Conservation (phyloP, 1,284 basidiomycete genomes). For the Cutaneotrichosporon sp. region DNA sequence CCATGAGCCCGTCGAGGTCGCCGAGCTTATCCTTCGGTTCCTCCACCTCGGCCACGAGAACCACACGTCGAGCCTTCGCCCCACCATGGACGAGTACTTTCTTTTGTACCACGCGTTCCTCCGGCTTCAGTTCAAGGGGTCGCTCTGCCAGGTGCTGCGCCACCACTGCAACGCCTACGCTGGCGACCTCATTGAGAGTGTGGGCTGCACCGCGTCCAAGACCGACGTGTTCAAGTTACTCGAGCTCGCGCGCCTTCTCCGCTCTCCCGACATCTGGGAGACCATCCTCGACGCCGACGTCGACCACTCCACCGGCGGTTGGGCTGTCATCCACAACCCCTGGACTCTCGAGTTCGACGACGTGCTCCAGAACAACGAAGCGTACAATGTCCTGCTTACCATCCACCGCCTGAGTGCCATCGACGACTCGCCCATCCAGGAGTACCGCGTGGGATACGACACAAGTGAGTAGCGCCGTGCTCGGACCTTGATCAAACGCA, state of each 20-base stretch:
- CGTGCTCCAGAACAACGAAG: neutral
- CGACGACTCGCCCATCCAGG: neutral
- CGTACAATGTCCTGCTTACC: neutral
- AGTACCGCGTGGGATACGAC: conserved; percentile 2
- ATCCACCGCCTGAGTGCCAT: neutral
- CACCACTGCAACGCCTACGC: neutral
- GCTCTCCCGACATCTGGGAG: neutral
- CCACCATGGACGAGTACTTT: neutral
- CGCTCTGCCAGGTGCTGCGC: neutral
- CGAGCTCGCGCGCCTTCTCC: neutral
- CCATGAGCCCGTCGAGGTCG: neutral
- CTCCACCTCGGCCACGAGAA: neutral
- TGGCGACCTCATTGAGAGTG: neutral
- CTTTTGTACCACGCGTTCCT: neutral
- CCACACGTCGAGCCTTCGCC: neutral
- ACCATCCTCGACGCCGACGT: neutral
- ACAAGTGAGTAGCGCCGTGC: neutral
- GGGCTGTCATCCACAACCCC: neutral
- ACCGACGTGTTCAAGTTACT: neutral
- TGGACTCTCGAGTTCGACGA: neutral
- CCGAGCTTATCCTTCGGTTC: neutral
- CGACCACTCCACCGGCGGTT: neutral
- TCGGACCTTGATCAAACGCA: neutral
- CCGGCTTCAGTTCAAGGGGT: neutral
- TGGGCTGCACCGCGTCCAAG: neutral